Conservation (phyloP, 2,329 filamentous ascomycete genomes). For the Penicillium capsulatum region DNA sequence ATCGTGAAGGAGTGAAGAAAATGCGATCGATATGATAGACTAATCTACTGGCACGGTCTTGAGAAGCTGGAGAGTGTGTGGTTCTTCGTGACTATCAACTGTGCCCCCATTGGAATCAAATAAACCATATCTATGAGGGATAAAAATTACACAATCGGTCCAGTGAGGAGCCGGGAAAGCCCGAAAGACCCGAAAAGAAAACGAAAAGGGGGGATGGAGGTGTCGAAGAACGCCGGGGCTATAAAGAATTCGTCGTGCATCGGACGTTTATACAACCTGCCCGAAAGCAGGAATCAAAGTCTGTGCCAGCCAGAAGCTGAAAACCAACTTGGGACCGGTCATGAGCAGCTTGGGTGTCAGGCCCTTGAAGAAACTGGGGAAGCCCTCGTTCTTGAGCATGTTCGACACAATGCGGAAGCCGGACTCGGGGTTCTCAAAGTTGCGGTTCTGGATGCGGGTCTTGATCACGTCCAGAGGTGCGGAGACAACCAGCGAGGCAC, state of each 20-base stretch:
- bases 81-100: slow-evolving; percentile 8
- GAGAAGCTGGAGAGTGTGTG: slow-evolving; percentile 1
- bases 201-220: slow-evolving; percentile 11
- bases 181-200: slow-evolving; percentile 9
- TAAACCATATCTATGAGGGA: slow-evolving; percentile 18
- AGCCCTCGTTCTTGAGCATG: slow-evolving; percentile 88
- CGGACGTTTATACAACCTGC: slow-evolving; percentile 52
- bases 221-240: slow-evolving; percentile 22
- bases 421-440: slow-evolving; percentile 96
- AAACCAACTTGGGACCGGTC: slow-evolving; percentile 98
- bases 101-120: slow-evolving; percentile 10
- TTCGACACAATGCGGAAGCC: slow-evolving; percentile 87
- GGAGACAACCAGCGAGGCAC: slow-evolving; percentile 92
- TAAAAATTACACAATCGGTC: slow-evolving; percentile 16
- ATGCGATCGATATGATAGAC: no score
- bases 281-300: slow-evolving; percentile 93
- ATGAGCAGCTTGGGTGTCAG: slow-evolving; percentile 95
- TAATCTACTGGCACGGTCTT: no score
- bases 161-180: slow-evolving; percentile 7
- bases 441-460: slow-evolving; percentile 95
- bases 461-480: slow-evolving; percentile 96
- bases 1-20: no score
- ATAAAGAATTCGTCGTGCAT: slow-evolving; percentile 16
- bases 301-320: slow-evolving; percentile 99
- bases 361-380: slow-evolving; percentile 92